These are phyloP conservation scores for Parasitella parasitica DNA, from an alignment of 371 early-diverging fungal species.

Conservation along the genomic window DNA sequence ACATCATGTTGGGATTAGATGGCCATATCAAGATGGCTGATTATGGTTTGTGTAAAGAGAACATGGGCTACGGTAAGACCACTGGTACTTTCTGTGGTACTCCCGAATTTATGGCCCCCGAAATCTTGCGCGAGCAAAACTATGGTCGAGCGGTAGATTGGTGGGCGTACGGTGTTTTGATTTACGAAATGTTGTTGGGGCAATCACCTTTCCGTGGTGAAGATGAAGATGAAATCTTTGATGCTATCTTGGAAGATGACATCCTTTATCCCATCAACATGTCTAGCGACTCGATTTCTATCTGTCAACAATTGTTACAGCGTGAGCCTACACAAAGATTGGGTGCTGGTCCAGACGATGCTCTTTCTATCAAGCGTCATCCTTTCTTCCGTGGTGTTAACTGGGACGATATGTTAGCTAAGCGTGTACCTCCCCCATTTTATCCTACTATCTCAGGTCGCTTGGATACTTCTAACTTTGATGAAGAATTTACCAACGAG, in stretches of 20 bases:
- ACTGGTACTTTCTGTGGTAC: conserved; percentile 98
- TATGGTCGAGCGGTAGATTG: conserved; percentile 96
- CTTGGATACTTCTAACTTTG: conserved; percentile 95
- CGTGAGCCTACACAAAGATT: conserved; percentile 87
- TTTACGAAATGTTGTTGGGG: conserved; percentile 97
- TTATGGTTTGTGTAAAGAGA: conserved; percentile 97
- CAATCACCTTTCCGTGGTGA: conserved; percentile 93
- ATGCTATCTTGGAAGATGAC: conserved; percentile 91
- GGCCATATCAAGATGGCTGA: conserved; percentile 99
- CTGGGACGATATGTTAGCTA: conserved; percentile 88
- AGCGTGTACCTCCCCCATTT: conserved; percentile 86
- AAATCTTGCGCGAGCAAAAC: conserved; percentile 89
- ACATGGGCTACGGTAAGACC: conserved; percentile 79
- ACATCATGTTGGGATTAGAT: conserved; percentile 87
- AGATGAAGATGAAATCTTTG: conserved; percentile 94
- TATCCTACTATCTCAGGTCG: conserved; percentile 77
- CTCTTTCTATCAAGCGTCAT: conserved; percentile 89
- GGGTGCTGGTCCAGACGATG: conserved; percentile 81
- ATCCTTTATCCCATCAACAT: conserved; percentile 89
- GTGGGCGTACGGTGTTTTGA: conserved; percentile 99
- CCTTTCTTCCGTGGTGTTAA: conserved; percentile 92
- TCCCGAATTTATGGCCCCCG: conserved; percentile 99
- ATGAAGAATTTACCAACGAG: conserved; percentile 91
- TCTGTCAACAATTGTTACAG: conserved; percentile 86
- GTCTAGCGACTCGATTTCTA: conserved; percentile 83